These are phyloP conservation scores for Colletotrichum scovillei DNA, from an alignment of 2,329 filamentous ascomycete genomes.

Conservation along the genomic window DNA sequence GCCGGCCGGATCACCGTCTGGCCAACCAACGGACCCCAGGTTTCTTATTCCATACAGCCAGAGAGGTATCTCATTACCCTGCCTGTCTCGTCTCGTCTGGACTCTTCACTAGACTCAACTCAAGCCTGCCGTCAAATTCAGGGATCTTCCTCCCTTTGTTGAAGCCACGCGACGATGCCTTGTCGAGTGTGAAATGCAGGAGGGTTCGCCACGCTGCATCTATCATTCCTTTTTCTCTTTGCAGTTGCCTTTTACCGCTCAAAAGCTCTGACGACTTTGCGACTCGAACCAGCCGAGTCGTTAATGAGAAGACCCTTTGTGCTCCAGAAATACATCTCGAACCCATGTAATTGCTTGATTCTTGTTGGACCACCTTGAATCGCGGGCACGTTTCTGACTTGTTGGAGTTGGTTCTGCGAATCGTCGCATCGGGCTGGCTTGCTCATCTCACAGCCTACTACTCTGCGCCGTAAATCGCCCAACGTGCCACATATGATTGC, in stretches of 20 bases:
- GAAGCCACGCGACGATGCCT: conserved; percentile 33
- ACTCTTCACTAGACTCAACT: conserved; percentile 29
- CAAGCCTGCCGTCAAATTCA: conserved; percentile 18
- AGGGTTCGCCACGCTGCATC: conserved; percentile 28
- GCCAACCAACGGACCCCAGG: conserved; percentile 10
- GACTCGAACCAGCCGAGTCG: conserved; percentile 1
- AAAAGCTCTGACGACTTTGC: conserved; percentile 25
- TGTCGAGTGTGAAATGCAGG: conserved; percentile 26
- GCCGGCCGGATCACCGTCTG: conserved; percentile 20
- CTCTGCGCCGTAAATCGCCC: conserved; percentile 5
- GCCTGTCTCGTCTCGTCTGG: conserved; percentile 25
- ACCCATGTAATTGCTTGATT: conserved; percentile 22
- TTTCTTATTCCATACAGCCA: conserved; percentile 27
- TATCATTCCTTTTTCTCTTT: conserved; percentile 8
- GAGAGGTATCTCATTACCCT: neutral
- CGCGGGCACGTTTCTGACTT: neutral
- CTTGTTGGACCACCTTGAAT: conserved; percentile 17
- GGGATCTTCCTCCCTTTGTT: conserved; percentile 27
- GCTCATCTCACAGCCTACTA: conserved; percentile 6
- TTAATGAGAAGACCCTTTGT: neutral
- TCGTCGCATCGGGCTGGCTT: neutral
- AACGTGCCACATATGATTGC: neutral
- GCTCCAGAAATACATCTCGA: conserved; percentile 7
- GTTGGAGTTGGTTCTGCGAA: conserved; percentile 15
- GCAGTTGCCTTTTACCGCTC: neutral